Conservation (phyloP, 306 rosid genomes). For the Myrica gale region DNA sequence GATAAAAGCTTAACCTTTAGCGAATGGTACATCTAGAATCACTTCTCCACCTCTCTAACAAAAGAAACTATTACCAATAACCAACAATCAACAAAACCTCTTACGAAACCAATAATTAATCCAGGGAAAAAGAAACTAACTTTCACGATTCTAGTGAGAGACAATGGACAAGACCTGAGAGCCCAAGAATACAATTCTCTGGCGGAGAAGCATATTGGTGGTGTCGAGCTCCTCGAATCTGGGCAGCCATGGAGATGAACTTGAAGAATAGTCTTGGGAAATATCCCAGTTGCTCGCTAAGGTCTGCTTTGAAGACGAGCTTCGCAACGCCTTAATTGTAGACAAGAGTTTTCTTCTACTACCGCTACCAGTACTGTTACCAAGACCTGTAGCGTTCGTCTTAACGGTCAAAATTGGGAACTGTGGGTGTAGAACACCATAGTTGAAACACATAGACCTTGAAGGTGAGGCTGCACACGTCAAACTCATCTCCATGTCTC, state of each 20-base stretch:
- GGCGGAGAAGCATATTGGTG: slow-evolving; percentile 89
- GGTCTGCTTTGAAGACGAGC: slow-evolving; percentile 38
- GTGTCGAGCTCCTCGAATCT: slow-evolving; percentile 83
- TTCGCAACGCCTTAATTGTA: slow-evolving; percentile 36
- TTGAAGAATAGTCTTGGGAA: slow-evolving; percentile 35
- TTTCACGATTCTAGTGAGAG: neutral
- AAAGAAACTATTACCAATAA: neutral
- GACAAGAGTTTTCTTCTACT: slow-evolving; percentile 30
- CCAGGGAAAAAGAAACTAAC: neutral
- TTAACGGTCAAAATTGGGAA: slow-evolving; percentile 28
- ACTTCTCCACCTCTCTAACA: neutral
- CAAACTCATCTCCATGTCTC: slow-evolving; percentile 49
- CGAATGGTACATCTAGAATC: neutral
- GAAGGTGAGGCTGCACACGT: slow-evolving; percentile 45
- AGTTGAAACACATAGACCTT: slow-evolving; percentile 37
- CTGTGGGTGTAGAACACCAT: slow-evolving; percentile 41
- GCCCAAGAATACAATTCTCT: slow-evolving; percentile 86
- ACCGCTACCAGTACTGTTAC: neutral
- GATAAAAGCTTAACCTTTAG: neutral
- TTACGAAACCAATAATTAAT: neutral
- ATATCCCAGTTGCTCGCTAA: slow-evolving; percentile 68
- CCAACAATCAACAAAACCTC: slow-evolving; percentile 5
- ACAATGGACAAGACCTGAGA: slow-evolving; percentile 55
- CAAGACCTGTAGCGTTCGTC: slow-evolving; percentile 12
- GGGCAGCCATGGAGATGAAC: slow-evolving; percentile 57